phyloP scores from a whole-genome alignment of 1,284 basidiomycete genomes.

The Sporisorium iseilematis-ciliati region DNA sequence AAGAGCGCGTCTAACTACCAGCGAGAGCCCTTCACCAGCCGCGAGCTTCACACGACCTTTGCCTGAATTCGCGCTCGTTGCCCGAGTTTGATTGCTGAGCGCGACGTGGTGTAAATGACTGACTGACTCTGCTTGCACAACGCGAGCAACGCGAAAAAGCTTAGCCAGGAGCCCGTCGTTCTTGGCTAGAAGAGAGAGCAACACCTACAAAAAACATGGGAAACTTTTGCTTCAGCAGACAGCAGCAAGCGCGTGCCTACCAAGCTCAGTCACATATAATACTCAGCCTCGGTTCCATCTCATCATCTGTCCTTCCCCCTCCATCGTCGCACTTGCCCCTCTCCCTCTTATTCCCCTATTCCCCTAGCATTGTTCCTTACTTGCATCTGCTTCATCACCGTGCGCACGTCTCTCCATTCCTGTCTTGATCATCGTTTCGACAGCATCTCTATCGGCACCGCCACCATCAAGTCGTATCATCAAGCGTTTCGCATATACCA shows the following conservation, averaged over 20 bases:
- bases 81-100: slow-evolving; percentile 11
- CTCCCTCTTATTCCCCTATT: slow-evolving; percentile 12
- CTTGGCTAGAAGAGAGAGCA: slow-evolving; percentile 18
- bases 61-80: slow-evolving; percentile 3
- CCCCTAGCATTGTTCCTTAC: background rate
- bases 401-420: slow-evolving; percentile 22
- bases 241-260: slow-evolving; percentile 8
- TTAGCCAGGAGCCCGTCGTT: slow-evolving; percentile 10
- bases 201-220: slow-evolving; percentile 25
- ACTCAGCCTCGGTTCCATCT: slow-evolving; percentile 16
- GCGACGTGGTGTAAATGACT: slow-evolving; percentile 35
- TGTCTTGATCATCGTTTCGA: slow-evolving; percentile 1
- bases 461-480: slow-evolving; percentile 4
- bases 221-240: slow-evolving; percentile 22
- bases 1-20: slow-evolving; percentile 2
- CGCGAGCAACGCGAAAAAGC: slow-evolving; percentile 27
- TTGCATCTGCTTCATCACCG: slow-evolving; percentile 11
- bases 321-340: slow-evolving; percentile 38
- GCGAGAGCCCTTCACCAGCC: background rate
- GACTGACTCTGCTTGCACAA: background rate
- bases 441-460: slow-evolving; percentile 18
- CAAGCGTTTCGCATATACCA: slow-evolving; percentile 21
- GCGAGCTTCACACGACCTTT: background rate
- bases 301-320: slow-evolving; percentile 32
- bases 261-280: slow-evolving; percentile 35